Conservation (phyloP, 164 flowering plant species). For the Piper longum region DNA sequence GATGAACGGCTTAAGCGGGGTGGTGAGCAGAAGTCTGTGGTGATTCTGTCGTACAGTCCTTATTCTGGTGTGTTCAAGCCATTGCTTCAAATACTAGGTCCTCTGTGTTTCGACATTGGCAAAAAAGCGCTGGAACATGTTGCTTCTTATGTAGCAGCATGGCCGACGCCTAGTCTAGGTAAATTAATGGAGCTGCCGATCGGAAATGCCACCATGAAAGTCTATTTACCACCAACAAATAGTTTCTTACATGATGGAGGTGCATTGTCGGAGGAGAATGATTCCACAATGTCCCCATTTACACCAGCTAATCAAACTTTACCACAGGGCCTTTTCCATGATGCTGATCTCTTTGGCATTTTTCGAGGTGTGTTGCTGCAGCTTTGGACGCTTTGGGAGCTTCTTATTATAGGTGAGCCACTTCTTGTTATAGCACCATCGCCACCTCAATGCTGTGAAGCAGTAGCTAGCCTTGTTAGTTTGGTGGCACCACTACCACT, state of each 20-base stretch:
- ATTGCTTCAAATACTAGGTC: constrained; percentile 90
- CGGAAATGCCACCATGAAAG: constrained; percentile 78
- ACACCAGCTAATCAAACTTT: constrained; percentile 69
- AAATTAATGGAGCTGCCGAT: constrained; percentile 82
- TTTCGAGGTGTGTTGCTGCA: constrained; percentile 72
- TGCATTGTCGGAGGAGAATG: constrained; percentile 37
- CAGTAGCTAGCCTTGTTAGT: constrained; percentile 91
- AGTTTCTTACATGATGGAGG: constrained; percentile 53
- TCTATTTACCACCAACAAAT: constrained; percentile 78
- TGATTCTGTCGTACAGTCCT: constrained; percentile 69
- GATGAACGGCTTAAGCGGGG: constrained; percentile 95
- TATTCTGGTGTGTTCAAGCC: constrained; percentile 84
- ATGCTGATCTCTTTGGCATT: constrained; percentile 77
- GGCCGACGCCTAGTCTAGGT: constrained; percentile 82
- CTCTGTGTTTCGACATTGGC: constrained; percentile 86
- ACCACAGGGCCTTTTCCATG: constrained; percentile 91
- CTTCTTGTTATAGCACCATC: constrained; percentile 87
- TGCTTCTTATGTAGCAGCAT: constrained; percentile 67
- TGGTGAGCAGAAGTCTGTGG: constrained; percentile 96
- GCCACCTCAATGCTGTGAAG: constrained; percentile 96
- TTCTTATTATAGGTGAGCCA: constrained; percentile 85
- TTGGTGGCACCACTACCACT: constrained; percentile 76
- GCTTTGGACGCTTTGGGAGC: constrained; percentile 92
- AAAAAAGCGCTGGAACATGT: constrained; percentile 76
- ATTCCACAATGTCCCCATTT: constrained; percentile 56